Conservation (phyloP, 345 rosid genomes). For the Isatis tinctoria region DNA sequence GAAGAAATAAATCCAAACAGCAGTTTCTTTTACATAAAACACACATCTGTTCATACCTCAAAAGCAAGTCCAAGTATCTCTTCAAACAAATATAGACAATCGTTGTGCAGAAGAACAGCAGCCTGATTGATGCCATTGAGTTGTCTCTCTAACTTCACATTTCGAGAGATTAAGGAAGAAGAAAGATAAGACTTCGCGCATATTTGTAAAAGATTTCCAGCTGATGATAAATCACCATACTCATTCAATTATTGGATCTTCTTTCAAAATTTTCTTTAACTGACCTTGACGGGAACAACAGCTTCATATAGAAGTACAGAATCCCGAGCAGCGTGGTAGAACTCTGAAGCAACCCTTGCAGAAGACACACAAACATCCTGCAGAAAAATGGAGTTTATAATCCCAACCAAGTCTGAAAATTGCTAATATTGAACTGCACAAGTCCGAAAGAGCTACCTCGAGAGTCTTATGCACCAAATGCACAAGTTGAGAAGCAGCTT, state of each 20-base stretch:
- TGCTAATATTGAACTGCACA: not conserved
- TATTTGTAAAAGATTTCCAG: not conserved
- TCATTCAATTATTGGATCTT: not conserved
- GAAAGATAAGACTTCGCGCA: constrained; percentile 8
- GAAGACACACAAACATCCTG: constrained; percentile 92
- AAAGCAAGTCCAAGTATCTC: constrained; percentile 91
- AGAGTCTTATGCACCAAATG: constrained; percentile 78
- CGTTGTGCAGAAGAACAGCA: constrained; percentile 90
- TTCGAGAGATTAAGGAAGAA: constrained; percentile 31
- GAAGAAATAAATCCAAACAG: not conserved
- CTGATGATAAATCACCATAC: not conserved
- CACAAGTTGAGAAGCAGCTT: constrained; percentile 84
- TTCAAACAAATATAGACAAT: constrained; percentile 79
- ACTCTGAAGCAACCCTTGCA: constrained; percentile 77
- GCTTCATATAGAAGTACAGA: constrained; percentile 86
- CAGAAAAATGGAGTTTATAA: constrained; percentile 18
- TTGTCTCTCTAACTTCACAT: constrained; percentile 91
- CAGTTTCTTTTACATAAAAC: not conserved
- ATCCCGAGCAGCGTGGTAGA: constrained; percentile 86
- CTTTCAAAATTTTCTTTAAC: constrained; percentile 29
- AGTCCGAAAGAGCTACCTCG: constrained; percentile 41
- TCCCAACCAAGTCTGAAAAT: constrained; percentile 18
- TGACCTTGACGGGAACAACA: constrained; percentile 86
- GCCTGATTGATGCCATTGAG: constrained; percentile 86
- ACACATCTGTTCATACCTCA: constrained; percentile 53